Conservation (phyloP, 306 rosid species). For the Quercus aquifolioides region DNA sequence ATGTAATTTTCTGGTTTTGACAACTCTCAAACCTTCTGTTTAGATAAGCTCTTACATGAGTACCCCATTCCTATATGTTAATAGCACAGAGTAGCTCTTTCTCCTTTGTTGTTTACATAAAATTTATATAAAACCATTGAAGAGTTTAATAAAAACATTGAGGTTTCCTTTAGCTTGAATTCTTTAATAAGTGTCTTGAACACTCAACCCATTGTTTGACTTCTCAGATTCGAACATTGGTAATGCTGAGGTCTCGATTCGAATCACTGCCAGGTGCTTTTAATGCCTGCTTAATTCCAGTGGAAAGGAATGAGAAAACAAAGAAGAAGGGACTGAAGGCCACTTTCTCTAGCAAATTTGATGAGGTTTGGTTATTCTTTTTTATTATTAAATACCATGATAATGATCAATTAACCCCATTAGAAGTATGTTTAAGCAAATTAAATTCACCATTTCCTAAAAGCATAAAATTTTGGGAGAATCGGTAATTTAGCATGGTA, state of each 20-base stretch:
- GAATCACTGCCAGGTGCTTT: constrained; percentile 85
- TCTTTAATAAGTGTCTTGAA: constrained; percentile 9
- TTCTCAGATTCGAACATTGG: constrained; percentile 86
- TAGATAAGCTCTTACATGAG: neutral
- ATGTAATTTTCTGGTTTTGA: neutral
- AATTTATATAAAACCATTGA: neutral
- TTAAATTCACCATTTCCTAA: too few relatives aligned
- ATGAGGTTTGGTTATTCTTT: constrained; percentile 56
- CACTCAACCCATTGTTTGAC: constrained; percentile 14
- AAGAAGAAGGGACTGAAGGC: constrained; percentile 65
- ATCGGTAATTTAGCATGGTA: too few relatives aligned
- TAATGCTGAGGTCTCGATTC: constrained; percentile 80
- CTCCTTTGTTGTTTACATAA: neutral
- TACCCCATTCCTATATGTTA: neutral
- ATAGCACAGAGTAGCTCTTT: neutral
- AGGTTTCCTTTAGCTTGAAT: constrained; percentile 5
- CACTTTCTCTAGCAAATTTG: constrained; percentile 60
- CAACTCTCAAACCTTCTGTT: neutral
- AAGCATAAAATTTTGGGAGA: too few relatives aligned
- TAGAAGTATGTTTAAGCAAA: too few relatives aligned
- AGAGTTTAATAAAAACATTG: neutral
- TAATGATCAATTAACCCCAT: neutral
- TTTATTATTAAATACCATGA: constrained; percentile 13
- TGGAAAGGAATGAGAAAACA: constrained; percentile 42
- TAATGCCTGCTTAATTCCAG: constrained; percentile 71